Conservation (phyloP, 768 basidiomycete species). For the Macrolepiota dolichaula region DNA sequence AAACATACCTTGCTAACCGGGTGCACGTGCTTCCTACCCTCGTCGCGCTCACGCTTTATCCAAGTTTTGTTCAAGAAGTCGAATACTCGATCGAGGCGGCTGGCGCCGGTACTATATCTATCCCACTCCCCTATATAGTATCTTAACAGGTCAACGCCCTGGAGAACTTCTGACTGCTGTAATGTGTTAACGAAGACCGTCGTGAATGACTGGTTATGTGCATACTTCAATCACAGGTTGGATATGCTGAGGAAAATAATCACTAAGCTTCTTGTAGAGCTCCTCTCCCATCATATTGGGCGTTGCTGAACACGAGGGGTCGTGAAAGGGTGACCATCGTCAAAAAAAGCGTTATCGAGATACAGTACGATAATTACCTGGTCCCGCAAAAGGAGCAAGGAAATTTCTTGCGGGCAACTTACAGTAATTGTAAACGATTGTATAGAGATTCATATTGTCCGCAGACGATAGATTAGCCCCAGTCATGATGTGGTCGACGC, state of each 20-base stretch:
- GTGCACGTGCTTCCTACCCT: conserved; percentile 93
- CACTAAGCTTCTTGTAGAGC: conserved; percentile 88
- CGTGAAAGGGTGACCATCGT: conserved; percentile 26
- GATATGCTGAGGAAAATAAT: conserved; percentile 86
- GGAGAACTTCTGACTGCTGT: conserved; percentile 75
- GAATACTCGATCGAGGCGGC: conserved; percentile 94
- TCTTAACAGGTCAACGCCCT: conserved; percentile 83
- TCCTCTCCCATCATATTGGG: conserved; percentile 96
- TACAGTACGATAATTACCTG: conserved; percentile 62
- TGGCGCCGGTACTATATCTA: conserved; percentile 93
- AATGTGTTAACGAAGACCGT: conserved; percentile 15
- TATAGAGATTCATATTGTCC: conserved; percentile 82
- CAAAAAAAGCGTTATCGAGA: conserved; percentile 30
- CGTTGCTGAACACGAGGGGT: conserved; percentile 57
- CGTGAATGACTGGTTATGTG: conserved; percentile 6
- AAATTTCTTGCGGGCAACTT: conserved; percentile 87
- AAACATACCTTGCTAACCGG: conserved; percentile 87
- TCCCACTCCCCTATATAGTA: conserved; percentile 96
- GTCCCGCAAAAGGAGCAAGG: conserved; percentile 54
- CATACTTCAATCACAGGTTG: conserved; percentile 55
- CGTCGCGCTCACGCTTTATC: conserved; percentile 98
- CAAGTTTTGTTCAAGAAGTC: conserved; percentile 97
- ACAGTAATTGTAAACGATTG: conserved; percentile 97
- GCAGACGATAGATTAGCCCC: conserved; percentile 71
- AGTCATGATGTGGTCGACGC: conserved; percentile 91